Evolutionary conservation across 805 yeast species (phyloP).

Genomic region (Scheffersomyces stipitis): DNA sequence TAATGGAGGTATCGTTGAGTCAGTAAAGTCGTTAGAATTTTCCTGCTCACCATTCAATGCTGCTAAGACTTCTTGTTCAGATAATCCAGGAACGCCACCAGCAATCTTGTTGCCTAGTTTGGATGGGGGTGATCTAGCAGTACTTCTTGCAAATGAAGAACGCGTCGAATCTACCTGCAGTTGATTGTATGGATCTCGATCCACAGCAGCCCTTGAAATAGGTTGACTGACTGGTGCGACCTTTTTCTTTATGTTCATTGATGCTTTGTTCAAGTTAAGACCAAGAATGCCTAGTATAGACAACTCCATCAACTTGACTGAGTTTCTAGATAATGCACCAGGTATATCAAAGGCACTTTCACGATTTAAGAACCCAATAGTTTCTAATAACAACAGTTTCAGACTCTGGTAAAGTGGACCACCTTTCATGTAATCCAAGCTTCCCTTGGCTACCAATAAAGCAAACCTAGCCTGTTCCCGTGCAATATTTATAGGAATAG

Average conservation of each 20-base stretch:
- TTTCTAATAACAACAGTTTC: conserved; percentile 52
- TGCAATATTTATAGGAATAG: conserved; percentile 63
- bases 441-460: conserved; percentile 68
- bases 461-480: conserved; percentile 64
- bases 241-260: conserved; percentile 13
- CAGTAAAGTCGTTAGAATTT: not conserved
- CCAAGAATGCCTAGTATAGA: conserved; percentile 63
- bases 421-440: conserved; percentile 78
- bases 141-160: not conserved
- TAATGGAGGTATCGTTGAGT: not conserved
- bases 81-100: no score
- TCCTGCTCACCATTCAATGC: no score
- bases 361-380: conserved; percentile 48
- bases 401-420: conserved; percentile 77
- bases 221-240: conserved; percentile 8
- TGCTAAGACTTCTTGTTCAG: no score
- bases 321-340: conserved; percentile 59
- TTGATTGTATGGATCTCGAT: conserved; percentile 1
- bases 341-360: conserved; percentile 57
- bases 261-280: conserved; percentile 35
- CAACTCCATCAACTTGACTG: conserved; percentile 55
- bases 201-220: conserved; percentile 4
- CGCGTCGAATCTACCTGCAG: not conserved
- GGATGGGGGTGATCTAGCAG: not conserved
- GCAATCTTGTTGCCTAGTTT: not conserved